Base-by-base conservation (phyloP, 2,329 filamentous ascomycete genomes). In the Hypoxylon sp. region DNA sequence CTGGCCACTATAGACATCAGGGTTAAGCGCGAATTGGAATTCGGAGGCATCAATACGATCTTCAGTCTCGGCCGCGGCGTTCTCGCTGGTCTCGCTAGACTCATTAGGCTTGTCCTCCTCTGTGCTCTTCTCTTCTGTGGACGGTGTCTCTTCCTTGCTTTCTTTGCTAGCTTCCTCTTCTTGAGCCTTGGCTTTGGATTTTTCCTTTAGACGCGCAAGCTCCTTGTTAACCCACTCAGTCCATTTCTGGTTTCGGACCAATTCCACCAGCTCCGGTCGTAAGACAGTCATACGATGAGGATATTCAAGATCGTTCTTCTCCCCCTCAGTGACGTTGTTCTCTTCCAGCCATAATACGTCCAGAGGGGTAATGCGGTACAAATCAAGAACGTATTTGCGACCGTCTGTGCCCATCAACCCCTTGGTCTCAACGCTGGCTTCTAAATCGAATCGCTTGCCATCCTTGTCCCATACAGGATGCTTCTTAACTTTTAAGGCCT, bases 381-480 rank as follows among this genome's bases (percentile, higher is more conserved):
- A 84, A 77, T 99, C 96, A 56, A 99, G 88, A n/a, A 98, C 93
- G 78, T 99, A 99, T 80, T 97, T 98, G 75, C 96, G 90, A 40
- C 95, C 96, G 77, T 99, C 96, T 0, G 96, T 99, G 53, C 96
- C 96, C 75, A 99, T 86, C n/a, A 99, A 85, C 59, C 96, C 96
- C 85, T 99, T 99, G 59, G 96, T 99, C 82, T 99, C 96, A 13
- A 99, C 95, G 76, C 95, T 98, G 44, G 93, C 94, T 81, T 98
- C 95, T 2, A 99, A 86, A 69, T 98, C 94, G 76, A 97, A 94
- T 69, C 92, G 90, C 81, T 94, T 92, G 73, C 91, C 90, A 75
- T 97, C 93, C 86, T 98, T 98, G 81, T 99, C 96, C 96, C 96
- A 99, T 3, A 99, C 97, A 49, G 94, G 86, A 79, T 99, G 96